phyloP scores from a whole-genome alignment of 2,329 filamentous ascomycete species.

The Penicillium corylophilum region DNA sequence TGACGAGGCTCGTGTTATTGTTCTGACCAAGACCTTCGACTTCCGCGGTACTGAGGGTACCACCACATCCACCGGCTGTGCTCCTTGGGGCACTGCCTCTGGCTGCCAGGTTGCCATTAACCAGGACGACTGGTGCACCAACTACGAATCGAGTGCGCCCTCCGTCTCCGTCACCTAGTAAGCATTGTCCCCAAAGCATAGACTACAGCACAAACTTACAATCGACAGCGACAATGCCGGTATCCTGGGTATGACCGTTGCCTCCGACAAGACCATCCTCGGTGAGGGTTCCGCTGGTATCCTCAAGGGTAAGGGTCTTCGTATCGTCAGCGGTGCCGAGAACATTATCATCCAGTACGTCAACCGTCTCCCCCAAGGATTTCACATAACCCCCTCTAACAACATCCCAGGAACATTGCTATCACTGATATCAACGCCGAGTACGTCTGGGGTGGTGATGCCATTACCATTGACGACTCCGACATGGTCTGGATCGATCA shows the following conservation, averaged over 20 bases:
- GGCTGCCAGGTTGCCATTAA: conserved; percentile 61
- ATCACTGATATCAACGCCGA: conserved; percentile 57
- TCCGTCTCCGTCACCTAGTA: conserved; percentile 43
- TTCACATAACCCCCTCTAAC: background rate
- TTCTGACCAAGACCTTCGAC: conserved; percentile 37
- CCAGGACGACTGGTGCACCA: conserved; percentile 58
- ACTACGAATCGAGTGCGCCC: conserved; percentile 57
- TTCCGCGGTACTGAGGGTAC: conserved; percentile 57
- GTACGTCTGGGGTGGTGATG: conserved; percentile 62
- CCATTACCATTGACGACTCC: conserved; percentile 52
- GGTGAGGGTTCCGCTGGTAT: conserved; percentile 54
- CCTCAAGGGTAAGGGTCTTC: conserved; percentile 59
- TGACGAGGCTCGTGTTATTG: conserved; percentile 54
- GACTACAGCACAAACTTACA: background rate
- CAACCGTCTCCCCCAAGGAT: background rate
- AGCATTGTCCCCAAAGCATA: background rate
- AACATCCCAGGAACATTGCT: conserved; percentile 45
- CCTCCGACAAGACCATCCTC: conserved; percentile 59
- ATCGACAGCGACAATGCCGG: conserved; percentile 50
- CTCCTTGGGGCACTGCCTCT: conserved; percentile 56
- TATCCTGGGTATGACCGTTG: conserved; percentile 51
- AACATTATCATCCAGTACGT: conserved; percentile 59
- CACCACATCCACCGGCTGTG: conserved; percentile 55
- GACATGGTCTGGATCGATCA: conserved; percentile 53
- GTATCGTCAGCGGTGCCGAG: conserved; percentile 47